These are phyloP conservation scores for Fusarium beomiforme DNA, from an alignment of 2,329 filamentous ascomycete genomes.

Conservation along the genomic window DNA sequence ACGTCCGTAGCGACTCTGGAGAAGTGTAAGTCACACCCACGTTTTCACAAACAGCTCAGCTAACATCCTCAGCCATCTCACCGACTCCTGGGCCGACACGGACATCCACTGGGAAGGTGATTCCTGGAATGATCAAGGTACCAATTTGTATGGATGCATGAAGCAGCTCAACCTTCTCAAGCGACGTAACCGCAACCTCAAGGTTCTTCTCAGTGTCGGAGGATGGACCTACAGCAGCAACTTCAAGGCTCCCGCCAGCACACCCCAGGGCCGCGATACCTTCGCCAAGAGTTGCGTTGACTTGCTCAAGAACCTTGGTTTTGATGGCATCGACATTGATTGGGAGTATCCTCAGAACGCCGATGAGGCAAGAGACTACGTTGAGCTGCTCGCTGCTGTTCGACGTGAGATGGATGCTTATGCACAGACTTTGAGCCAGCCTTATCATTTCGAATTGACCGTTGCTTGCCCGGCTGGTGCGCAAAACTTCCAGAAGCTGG, in stretches of 20 bases:
- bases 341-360: conserved; percentile 72
- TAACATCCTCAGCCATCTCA: conserved; percentile 57
- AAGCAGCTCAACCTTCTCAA: conserved; percentile 92
- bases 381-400: conserved; percentile 66
- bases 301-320: conserved; percentile 81
- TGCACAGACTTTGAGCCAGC: conserved; percentile 52
- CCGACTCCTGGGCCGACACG: conserved; percentile 71
- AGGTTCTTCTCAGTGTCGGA: conserved; percentile 86
- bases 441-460: conserved; percentile 70
- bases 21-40: conserved; percentile 68
- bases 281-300: conserved; percentile 81
- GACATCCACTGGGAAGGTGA: conserved; percentile 80
- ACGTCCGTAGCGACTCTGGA: conserved; percentile 80
- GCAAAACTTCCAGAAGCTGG: conserved; percentile 69
- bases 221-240: conserved; percentile 93
- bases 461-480: conserved; percentile 72
- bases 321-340: conserved; percentile 76
- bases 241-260: conserved; percentile 80
- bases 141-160: conserved; percentile 86
- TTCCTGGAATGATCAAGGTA: conserved; percentile 76
- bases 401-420: conserved; percentile 69
- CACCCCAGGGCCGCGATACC: conserved; percentile 70
- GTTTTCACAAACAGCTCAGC: neutral
- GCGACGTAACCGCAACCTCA: conserved; percentile 81
- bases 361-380: conserved; percentile 66